Percentiles rank a stretch among this genome's conserved stretches.
Evolutionary conservation across 768 basidiomycete genomes (phyloP).

Genomic region (Phlegmacium glaucopus): DNA sequence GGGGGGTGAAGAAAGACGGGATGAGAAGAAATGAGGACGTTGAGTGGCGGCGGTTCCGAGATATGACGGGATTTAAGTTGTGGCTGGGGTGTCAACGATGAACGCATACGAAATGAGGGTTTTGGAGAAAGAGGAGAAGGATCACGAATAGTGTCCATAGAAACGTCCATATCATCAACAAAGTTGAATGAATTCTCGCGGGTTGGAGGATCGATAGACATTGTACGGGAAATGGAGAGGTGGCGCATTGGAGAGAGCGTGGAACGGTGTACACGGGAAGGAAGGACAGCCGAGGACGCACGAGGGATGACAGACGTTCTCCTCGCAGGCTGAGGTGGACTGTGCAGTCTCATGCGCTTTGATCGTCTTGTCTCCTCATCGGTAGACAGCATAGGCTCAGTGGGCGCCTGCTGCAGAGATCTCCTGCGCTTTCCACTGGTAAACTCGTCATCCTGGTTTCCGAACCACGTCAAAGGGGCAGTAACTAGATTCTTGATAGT

Average conservation of each 20-base stretch:
- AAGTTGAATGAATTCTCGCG: constrained; percentile 43
- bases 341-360: constrained; percentile 54
- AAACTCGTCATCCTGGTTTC: constrained; percentile 48
- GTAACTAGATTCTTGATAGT: constrained; percentile 65
- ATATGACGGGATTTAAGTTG: constrained; percentile 36
- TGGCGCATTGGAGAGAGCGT: constrained; percentile 44
- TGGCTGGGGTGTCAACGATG: constrained; percentile 71
- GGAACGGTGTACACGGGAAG: constrained; percentile 29
- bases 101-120: constrained; percentile 59
- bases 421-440: constrained; percentile 56
- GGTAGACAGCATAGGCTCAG: constrained; percentile 16
- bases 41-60: constrained; percentile 70
- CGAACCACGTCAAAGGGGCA: constrained; percentile 58
- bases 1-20: constrained; percentile 72
- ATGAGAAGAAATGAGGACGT: constrained; percentile 55
- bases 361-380: constrained; percentile 30
- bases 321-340: constrained; percentile 38
- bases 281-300: constrained; percentile 23
- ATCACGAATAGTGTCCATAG: constrained; percentile 37
- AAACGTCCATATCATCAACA: constrained; percentile 37
- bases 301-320: constrained; percentile 23
- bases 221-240: constrained; percentile 48
- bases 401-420: constrained; percentile 24
- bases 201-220: constrained; percentile 64
- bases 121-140: constrained; percentile 38